Conservation (phyloP, 2,329 filamentous ascomycete species). For the Arthroderma uncinatum region DNA sequence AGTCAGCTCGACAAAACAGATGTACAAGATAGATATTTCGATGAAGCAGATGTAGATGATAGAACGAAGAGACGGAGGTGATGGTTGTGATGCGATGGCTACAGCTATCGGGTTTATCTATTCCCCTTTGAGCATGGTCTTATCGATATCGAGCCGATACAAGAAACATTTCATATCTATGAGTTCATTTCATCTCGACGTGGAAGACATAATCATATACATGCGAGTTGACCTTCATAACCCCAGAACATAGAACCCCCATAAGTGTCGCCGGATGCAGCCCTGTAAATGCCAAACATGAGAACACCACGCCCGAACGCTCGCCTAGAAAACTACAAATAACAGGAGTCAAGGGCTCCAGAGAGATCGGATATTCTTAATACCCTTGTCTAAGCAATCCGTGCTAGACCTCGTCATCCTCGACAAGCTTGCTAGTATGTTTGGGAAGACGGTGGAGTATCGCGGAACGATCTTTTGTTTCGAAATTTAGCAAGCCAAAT, state of each 20-base stretch:
- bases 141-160: background rate
- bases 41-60: background rate
- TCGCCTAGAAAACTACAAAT: no score
- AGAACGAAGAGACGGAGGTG: background rate
- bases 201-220: background rate
- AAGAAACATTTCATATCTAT: background rate
- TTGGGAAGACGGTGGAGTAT: background rate
- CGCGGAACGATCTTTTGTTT: conserved; percentile 16
- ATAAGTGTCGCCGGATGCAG: no score
- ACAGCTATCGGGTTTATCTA: conserved; percentile 1
- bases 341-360: no score
- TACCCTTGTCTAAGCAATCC: background rate
- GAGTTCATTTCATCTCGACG: background rate
- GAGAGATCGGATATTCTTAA: no score
- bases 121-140: conserved; percentile 3
- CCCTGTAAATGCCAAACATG: no score
- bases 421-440: background rate
- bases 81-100: background rate
- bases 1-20: background rate
- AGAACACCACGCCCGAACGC: no score
- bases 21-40: background rate
- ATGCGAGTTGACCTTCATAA: no score
- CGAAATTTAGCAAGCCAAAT: conserved; percentile 23
- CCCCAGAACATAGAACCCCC: no score
- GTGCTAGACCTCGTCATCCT: background rate